Conservation (phyloP, 495 filamentous ascomycete species). For the Letharia lupina region DNA sequence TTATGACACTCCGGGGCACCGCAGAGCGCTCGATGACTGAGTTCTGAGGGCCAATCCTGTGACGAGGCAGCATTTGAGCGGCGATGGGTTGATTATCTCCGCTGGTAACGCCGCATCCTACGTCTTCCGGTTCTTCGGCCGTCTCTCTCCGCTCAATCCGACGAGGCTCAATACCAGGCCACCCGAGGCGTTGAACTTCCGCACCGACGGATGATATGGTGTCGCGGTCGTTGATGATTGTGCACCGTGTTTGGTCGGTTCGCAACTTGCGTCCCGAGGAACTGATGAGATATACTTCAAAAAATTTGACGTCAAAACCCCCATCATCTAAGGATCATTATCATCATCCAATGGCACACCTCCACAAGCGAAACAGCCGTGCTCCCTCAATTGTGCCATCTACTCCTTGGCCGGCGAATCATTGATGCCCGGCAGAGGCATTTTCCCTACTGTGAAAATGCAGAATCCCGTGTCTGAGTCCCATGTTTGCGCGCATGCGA, state of each 20-base stretch:
- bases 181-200: not conserved
- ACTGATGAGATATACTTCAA: not conserved
- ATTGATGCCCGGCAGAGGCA: too few relatives aligned
- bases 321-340: not conserved
- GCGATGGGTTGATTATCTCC: not conserved
- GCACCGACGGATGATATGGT: not conserved
- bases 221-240: not conserved
- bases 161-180: not conserved
- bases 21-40: not conserved
- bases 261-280: not conserved
- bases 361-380: not conserved
- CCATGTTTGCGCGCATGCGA: not conserved
- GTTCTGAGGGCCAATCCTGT: not conserved
- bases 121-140: not conserved
- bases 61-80: not conserved
- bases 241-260: not conserved
- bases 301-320: not conserved
- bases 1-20: not conserved
- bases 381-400: not conserved
- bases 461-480: not conserved
- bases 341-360: not conserved
- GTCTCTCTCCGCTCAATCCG: not conserved
- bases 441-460: not conserved
- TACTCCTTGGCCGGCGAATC: not conserved
- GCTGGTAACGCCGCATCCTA: not conserved